Percentiles rank a stretch among this genome's conserved stretches.
These are phyloP conservation scores for Mimosa pudica DNA, from an alignment of 306 rosid species.

Conservation along the genomic window DNA sequence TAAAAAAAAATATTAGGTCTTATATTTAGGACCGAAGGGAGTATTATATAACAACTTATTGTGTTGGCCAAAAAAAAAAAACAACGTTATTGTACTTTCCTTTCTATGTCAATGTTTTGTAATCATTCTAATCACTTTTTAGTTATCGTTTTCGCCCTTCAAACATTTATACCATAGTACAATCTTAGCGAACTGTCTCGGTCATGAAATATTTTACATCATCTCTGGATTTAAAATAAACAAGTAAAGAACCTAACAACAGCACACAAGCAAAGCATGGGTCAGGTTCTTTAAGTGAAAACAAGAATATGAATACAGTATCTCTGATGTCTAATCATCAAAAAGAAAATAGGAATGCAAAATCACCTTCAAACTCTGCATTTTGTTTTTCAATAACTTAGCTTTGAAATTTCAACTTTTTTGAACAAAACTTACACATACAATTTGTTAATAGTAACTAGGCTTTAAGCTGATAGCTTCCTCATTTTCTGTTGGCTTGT, in stretches of 20 bases:
- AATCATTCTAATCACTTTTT: too few species aligned
- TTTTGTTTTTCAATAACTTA: background rate
- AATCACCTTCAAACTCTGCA: background rate
- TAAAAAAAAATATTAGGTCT: too few species aligned
- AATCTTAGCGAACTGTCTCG: too few species aligned
- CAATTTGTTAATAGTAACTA: background rate
- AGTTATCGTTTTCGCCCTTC: background rate
- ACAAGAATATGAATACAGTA: too few species aligned
- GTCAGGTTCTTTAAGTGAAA: background rate
- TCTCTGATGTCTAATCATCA: background rate
- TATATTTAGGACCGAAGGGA: too few species aligned
- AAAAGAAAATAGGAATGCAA: background rate
- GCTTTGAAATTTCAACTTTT: background rate
- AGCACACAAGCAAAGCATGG: background rate
- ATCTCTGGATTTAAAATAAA: background rate
- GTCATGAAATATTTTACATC: too few species aligned
- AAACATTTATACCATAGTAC: background rate
- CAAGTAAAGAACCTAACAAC: background rate
- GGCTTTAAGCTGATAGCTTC: slow-evolving; percentile 37
- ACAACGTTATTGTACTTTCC: too few species aligned
- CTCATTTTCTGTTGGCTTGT: slow-evolving; percentile 34
- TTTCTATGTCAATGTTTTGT: too few species aligned
- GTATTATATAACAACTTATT: too few species aligned
- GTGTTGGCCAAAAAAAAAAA: too few species aligned
- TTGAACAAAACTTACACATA: background rate